Percentiles rank a stretch among this genome's conserved stretches.
Conservation (phyloP, 164 flowering plant species). For the Kalanchoe fedtschenkoi region DNA sequence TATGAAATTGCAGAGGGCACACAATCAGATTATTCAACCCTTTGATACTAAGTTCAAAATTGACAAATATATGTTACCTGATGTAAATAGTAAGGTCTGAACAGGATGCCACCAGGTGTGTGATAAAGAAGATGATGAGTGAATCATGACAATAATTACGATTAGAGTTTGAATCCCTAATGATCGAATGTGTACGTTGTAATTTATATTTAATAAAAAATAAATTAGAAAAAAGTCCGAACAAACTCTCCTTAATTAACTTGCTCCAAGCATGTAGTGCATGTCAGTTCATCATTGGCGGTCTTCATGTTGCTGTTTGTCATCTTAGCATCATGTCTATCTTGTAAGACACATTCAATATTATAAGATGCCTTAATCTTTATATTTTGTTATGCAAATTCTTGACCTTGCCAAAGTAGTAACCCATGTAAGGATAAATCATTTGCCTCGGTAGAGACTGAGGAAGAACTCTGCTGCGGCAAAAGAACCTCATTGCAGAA, state of each 20-base stretch:
- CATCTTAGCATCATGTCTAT: conserved; percentile 37
- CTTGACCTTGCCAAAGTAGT: neutral
- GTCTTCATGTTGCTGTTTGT: conserved; percentile 24
- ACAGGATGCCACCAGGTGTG: too few relatives aligned
- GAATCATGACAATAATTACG: too few relatives aligned
- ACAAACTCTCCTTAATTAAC: conserved; percentile 66
- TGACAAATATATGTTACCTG: conserved; percentile 32
- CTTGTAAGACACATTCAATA: conserved; percentile 20
- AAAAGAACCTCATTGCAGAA: conserved; percentile 29
- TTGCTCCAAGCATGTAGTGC: conserved; percentile 88
- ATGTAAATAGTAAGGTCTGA: conserved; percentile 80
- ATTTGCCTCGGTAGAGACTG: conserved; percentile 22
- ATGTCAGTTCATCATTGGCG: conserved; percentile 60
- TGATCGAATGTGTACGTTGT: too few relatives aligned
- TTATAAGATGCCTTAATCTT: neutral
- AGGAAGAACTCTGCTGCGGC: conserved; percentile 29
- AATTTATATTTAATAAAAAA: too few relatives aligned
- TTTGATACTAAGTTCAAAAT: neutral
- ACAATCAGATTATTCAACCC: neutral
- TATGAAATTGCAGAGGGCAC: conserved; percentile 42
- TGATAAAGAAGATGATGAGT: too few relatives aligned
- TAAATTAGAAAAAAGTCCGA: too few relatives aligned
- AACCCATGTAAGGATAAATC: neutral
- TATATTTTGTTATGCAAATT: neutral
- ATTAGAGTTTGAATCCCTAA: too few relatives aligned